Evolutionary conservation across 169 alveolate genomes (phyloP).

Genomic region (Plasmodium gonderi): DNA sequence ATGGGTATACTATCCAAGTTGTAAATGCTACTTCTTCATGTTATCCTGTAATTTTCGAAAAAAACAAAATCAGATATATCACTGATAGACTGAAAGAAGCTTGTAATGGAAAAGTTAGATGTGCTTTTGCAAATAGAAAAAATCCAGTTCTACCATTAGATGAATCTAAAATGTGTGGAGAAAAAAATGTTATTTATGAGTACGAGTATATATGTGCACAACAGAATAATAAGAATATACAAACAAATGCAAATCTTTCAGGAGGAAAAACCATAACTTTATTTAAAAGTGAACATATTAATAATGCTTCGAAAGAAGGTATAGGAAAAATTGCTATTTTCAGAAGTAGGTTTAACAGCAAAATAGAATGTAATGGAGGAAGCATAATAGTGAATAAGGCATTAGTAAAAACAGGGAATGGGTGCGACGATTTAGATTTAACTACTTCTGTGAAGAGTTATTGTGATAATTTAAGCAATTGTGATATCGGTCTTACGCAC

Average conservation of each 20-base stretch:
- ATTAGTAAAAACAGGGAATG: constrained; percentile 17
- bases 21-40: constrained; percentile 31
- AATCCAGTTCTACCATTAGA: background rate
- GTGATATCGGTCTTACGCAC: constrained; percentile 32
- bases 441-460: constrained; percentile 18
- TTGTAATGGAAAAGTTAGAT: constrained; percentile 13
- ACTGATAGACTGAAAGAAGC: constrained; percentile 1
- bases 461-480: constrained; percentile 21
- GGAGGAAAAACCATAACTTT: no score
- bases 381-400: constrained; percentile 12
- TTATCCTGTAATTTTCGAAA: background rate
- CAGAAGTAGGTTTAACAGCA: constrained; percentile 29
- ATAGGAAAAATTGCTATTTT: constrained; percentile 8
- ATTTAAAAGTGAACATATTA: no score
- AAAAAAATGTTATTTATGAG: background rate
- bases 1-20: constrained; percentile 13
- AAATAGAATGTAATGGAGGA: constrained; percentile 52
- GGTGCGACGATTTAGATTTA: constrained; percentile 24
- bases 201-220: constrained; percentile 44
- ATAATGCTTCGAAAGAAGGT: background rate
- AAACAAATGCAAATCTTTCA: no score
- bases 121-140: constrained; percentile 15
- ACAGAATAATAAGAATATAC: no score
- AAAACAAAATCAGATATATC: constrained; percentile 8
- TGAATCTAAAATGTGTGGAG: background rate